These are phyloP conservation scores for Antarctomyces pellizariae DNA, from an alignment of 495 filamentous ascomycete genomes.

Conservation along the genomic window DNA sequence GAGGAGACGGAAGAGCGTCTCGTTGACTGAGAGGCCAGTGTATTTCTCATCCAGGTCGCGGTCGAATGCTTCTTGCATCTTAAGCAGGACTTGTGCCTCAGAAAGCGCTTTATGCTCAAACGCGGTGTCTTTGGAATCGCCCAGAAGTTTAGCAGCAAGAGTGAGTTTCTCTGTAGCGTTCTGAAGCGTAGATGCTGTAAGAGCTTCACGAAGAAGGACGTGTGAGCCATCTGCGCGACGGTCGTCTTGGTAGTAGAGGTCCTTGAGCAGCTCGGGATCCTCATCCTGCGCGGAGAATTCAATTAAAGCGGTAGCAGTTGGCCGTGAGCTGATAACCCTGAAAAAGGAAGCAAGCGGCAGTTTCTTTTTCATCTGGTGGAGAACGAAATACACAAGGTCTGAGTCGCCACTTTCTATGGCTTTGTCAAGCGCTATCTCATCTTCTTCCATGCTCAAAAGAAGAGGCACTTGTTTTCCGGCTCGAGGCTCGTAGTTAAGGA, in stretches of 20 bases:
- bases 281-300: constrained; percentile 57
- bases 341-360: constrained; percentile 81
- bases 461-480: constrained; percentile 89
- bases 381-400: constrained; percentile 73
- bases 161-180: constrained; percentile 59
- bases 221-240: constrained; percentile 73
- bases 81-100: constrained; percentile 57
- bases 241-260: constrained; percentile 95
- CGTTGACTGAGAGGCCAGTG: constrained; percentile 64
- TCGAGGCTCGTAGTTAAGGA: constrained; percentile 81
- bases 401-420: constrained; percentile 90
- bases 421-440: constrained; percentile 87
- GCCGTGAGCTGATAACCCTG: constrained; percentile 68
- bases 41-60: constrained; percentile 57
- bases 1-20: constrained; percentile 71
- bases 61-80: constrained; percentile 64
- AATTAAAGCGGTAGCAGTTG: constrained; percentile 70
- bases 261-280: constrained; percentile 70
- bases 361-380: constrained; percentile 75
- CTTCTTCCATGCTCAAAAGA: constrained; percentile 88
- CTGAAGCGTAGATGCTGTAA: constrained; percentile 35
- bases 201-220: constrained; percentile 61
- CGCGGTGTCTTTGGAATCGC: constrained; percentile 58
- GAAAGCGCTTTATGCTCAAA: constrained; percentile 54
- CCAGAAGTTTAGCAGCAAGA: constrained; percentile 53